Conservation (phyloP, 805 yeast genomes). For the Isabelozyma heimii region DNA sequence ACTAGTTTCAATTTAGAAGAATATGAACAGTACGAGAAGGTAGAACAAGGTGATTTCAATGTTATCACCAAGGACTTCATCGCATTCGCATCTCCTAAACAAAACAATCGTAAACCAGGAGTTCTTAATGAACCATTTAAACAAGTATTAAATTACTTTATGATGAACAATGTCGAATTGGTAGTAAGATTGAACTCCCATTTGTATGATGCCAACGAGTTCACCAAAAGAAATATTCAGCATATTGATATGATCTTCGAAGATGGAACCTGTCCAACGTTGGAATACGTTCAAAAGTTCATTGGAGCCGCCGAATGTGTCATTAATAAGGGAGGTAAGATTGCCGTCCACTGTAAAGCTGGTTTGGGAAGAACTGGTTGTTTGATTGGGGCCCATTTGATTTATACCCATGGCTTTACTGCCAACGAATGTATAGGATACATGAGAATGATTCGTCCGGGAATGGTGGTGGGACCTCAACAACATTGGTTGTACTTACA, state of each 20-base stretch:
- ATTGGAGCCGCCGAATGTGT: constrained; percentile 94
- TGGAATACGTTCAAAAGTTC: constrained; percentile 88
- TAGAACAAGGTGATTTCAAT: constrained; percentile 96
- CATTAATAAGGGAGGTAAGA: constrained; percentile 81
- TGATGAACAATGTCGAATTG: constrained; percentile 69
- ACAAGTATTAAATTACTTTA: constrained; percentile 78
- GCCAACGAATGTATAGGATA: constrained; percentile 96
- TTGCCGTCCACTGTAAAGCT: constrained; percentile 99
- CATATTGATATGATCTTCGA: constrained; percentile 96
- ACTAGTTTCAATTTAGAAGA: constrained; percentile 87
- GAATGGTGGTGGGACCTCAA: constrained; percentile 99
- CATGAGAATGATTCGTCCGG: constrained; percentile 95
- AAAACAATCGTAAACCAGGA: constrained; percentile 44
- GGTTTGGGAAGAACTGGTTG: constrained; percentile 98
- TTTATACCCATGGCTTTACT: constrained; percentile 94
- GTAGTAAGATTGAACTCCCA: constrained; percentile 93
- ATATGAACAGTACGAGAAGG: constrained; percentile 91
- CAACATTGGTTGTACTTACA: constrained; percentile 98
- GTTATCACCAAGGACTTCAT: constrained; percentile 88
- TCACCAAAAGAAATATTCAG: constrained; percentile 76
- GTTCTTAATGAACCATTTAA: constrained; percentile 70
- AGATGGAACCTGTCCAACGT: constrained; percentile 96
- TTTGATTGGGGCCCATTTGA: constrained; percentile 93
- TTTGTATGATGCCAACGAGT: constrained; percentile 80
- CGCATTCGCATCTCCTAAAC: constrained; percentile 97